Evolutionary conservation across 2,329 filamentous ascomycete genomes (phyloP).

Genomic region (Penicillium capsulatum): DNA sequence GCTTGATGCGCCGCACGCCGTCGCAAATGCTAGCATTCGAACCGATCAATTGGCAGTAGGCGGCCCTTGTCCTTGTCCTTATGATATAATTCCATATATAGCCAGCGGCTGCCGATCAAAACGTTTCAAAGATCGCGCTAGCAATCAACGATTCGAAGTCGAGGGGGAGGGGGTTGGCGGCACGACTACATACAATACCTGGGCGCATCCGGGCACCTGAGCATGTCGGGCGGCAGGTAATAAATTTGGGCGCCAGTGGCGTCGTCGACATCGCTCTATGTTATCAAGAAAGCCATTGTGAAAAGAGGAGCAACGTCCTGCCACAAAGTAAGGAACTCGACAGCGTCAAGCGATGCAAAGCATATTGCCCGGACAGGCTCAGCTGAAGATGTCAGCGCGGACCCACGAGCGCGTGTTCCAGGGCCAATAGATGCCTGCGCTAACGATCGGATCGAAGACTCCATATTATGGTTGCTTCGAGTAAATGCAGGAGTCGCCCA

Average conservation of each 20-base stretch:
- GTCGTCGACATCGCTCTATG: background rate
- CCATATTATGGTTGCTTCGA: slow-evolving; percentile 13
- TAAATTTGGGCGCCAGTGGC: slow-evolving; percentile 3
- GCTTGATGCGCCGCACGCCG: background rate
- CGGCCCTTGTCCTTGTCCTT: slow-evolving; percentile 3
- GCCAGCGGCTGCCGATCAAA: background rate
- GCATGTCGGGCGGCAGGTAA: slow-evolving; percentile 2
- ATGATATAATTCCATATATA: too few species aligned
- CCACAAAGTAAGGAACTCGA: slow-evolving; percentile 13
- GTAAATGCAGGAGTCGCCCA: slow-evolving; percentile 11
- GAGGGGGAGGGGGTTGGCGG: slow-evolving; percentile 1
- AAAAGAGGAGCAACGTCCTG: background rate
- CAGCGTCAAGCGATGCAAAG: slow-evolving; percentile 2
- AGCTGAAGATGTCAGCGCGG: slow-evolving; percentile 7
- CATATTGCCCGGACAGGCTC: slow-evolving; percentile 3
- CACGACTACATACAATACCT: slow-evolving; percentile 9
- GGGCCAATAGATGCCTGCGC: slow-evolving; percentile 5
- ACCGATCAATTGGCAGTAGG: slow-evolving; percentile 7
- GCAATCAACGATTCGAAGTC: slow-evolving; percentile 3
- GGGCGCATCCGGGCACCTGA: slow-evolving; percentile 6
- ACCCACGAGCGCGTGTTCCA: slow-evolving; percentile 1
- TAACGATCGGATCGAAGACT: slow-evolving; percentile 7
- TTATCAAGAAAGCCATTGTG: slow-evolving; percentile 5
- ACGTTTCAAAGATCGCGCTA: slow-evolving; percentile 1
- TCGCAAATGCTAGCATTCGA: slow-evolving; percentile 3